phyloP scores from a whole-genome alignment of 495 filamentous ascomycete genomes.

The Xylaria cubensis region DNA sequence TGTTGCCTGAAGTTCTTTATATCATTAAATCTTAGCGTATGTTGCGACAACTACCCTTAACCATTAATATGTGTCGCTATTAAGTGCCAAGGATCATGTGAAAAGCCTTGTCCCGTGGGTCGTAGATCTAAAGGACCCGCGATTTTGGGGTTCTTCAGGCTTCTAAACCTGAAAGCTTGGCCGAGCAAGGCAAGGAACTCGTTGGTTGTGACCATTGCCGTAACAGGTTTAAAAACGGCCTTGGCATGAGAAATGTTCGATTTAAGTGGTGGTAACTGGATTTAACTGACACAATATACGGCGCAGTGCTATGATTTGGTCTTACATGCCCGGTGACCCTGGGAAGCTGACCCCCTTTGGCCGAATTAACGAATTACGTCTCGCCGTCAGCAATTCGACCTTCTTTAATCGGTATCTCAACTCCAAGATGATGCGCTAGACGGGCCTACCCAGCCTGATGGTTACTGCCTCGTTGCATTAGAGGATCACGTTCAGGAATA shows the following conservation, averaged over 20 bases:
- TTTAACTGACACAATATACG: constrained; percentile 1
- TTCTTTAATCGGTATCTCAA: constrained; percentile 20
- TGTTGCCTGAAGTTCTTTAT: not conserved
- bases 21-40: not conserved
- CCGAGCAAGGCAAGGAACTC: not conserved
- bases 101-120: not conserved
- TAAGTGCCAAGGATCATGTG: not conserved
- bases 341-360: constrained; percentile 1
- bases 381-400: not conserved
- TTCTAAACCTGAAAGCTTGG: not conserved
- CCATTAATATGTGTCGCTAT: not conserved
- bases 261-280: not conserved
- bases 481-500: constrained; percentile 17
- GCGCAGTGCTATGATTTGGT: not conserved
- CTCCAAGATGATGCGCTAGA: constrained; percentile 6
- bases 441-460: constrained; percentile 14
- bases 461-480: not conserved
- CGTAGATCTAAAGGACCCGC: not conserved
- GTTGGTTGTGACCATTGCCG: not conserved
- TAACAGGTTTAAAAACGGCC: not conserved
- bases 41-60: too few relatives aligned
- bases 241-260: not conserved
- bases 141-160: not conserved
- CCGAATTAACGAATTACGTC: constrained; percentile 17
- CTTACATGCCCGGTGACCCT: constrained; percentile 13